phyloP scores from a whole-genome alignment of 2,329 filamentous ascomycete genomes.

The Phialophora tarda region DNA sequence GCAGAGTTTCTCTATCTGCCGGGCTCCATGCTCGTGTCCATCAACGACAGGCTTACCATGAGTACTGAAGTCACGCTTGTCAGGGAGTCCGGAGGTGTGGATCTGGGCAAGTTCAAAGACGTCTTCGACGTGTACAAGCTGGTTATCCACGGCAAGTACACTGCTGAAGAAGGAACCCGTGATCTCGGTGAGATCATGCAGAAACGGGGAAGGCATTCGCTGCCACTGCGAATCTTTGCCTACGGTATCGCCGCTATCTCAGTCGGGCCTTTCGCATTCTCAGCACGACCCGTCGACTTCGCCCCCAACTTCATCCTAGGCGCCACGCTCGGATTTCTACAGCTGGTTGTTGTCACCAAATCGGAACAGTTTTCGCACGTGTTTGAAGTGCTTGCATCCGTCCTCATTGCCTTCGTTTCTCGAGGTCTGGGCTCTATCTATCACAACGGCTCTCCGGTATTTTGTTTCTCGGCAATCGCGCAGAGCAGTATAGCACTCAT shows the following conservation, averaged over 20 bases:
- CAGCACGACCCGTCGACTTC: constrained; percentile 76
- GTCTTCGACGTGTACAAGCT: constrained; percentile 57
- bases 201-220: constrained; percentile 61
- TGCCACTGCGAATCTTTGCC: constrained; percentile 63
- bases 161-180: constrained; percentile 52
- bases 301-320: constrained; percentile 78
- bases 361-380: constrained; percentile 72
- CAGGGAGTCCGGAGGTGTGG: constrained; percentile 50
- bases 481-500: constrained; percentile 79
- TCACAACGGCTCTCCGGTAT: constrained; percentile 56
- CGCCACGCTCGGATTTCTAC: constrained; percentile 59
- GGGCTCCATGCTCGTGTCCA: constrained; percentile 92
- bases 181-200: constrained; percentile 61
- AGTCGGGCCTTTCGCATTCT: constrained; percentile 81
- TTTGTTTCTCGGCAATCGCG: constrained; percentile 74
- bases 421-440: constrained; percentile 72
- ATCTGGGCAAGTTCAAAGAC: constrained; percentile 51
- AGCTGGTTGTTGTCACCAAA: constrained; percentile 62
- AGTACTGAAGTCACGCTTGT: constrained; percentile 56
- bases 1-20: constrained; percentile 89
- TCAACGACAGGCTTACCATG: constrained; percentile 62
- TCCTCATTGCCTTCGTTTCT: constrained; percentile 71
- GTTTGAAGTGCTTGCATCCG: constrained; percentile 67
- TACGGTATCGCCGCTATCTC: constrained; percentile 77
- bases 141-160: constrained; percentile 54